Base-by-base conservation (phyloP, 2,329 filamentous ascomycete genomes). In the Cordyceps militaris region DNA sequence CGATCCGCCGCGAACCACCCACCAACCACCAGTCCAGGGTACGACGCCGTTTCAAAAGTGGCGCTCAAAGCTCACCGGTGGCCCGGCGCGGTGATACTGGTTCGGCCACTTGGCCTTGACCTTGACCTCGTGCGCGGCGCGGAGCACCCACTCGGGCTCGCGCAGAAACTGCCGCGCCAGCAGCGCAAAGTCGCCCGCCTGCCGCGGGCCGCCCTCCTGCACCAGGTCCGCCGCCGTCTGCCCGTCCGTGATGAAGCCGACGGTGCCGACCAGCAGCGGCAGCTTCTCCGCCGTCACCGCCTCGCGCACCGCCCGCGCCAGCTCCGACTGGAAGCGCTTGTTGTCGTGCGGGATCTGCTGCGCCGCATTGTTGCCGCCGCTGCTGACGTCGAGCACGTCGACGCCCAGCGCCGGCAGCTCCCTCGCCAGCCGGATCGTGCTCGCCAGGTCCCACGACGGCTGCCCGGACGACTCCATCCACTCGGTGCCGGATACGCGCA, bases 351-450 rank as follows among this genome's bases (percentile, higher is more conserved):
- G 71, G 62, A 90, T 82, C 67, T 84, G 76, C 67, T 88, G 85
- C 46, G 72, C 69, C 36, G 76, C 71, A 67, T 84, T 81, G 68
- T 89, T 88, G 40, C 89, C 92, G 34, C 85, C 90, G 1, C 85
- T 86, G 64, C 86, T 91, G 58, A 96, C 83, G 69, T 97, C 92
- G 30, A 96, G 78, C 16, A 96, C 75, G 69, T 97, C 92, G 44
- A 96, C 80, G 30, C 92, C 92, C 13, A 79, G 76, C 0, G 80
- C 81, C 0, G 89, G 87, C 1, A 97, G 80, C 10, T 87, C 74
- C 67, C 82, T 79, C 14, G 89, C 88, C n/a, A 72, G 64, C 21
- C 61, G 63, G 57, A 70, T 70, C 56, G 63, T 69, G 63, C 91
- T 80, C 44, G 86, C 80, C n/a, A 86, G 65, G 4, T 83, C 85